These are phyloP conservation scores for Trametes punicea DNA, from an alignment of 768 basidiomycete genomes.

Conservation along the genomic window DNA sequence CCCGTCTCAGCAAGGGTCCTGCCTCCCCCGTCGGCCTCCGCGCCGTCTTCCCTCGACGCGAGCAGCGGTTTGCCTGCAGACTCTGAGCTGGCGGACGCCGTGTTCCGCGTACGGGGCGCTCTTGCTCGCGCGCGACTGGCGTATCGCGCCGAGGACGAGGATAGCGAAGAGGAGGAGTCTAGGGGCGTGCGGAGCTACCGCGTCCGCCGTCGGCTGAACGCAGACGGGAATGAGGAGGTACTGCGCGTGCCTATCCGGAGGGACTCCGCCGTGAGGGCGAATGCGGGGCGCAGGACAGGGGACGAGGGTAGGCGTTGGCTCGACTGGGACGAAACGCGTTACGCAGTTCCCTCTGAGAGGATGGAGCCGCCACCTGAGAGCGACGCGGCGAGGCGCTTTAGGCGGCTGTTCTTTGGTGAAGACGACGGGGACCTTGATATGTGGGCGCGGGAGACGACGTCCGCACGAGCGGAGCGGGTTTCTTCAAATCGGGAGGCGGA, in stretches of 20 bases:
- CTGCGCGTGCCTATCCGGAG: background rate
- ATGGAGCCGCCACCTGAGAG: background rate
- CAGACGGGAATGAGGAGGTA: slow-evolving; percentile 20
- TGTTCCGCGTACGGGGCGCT: background rate
- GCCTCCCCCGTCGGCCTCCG: background rate
- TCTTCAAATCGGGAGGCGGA: background rate
- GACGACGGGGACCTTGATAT: slow-evolving; percentile 4
- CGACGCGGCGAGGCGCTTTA: background rate
- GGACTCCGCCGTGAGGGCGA: background rate
- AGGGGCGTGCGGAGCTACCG: slow-evolving; percentile 14
- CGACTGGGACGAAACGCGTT: too few relatives aligned
- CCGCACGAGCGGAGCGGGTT: background rate
- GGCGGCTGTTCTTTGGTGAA: background rate
- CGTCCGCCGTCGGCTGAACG: slow-evolving; percentile 17
- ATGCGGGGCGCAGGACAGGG: background rate
- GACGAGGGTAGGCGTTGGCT: background rate
- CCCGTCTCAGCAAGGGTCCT: background rate
- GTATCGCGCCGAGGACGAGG: background rate
- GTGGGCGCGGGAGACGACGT: too few relatives aligned
- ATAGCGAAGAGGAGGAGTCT: background rate
- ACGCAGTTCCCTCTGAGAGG: too few relatives aligned
- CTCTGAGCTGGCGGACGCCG: background rate
- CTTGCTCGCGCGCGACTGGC: background rate
- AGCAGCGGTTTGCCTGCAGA: background rate
- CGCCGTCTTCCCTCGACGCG: background rate